Percentiles rank a stretch among this genome's conserved stretches.
Evolutionary conservation across 2,329 filamentous ascomycete species (phyloP).

Genomic region (Stagonosporopsis chrysanthemi): DNA sequence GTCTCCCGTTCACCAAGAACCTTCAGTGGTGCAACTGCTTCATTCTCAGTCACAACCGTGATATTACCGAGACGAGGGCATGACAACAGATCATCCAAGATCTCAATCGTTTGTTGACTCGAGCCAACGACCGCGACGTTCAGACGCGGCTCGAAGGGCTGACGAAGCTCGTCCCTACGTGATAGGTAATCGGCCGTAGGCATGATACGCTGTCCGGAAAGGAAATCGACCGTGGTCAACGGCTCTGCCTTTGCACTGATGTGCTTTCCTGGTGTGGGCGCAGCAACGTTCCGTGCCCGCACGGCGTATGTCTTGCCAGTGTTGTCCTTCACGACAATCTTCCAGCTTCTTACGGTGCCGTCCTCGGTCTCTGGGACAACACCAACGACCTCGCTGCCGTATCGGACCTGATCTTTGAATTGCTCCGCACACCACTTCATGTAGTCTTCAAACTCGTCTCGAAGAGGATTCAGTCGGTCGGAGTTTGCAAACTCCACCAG

Average conservation of each 20-base stretch:
- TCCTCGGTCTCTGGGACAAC: slow-evolving; percentile 36
- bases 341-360: slow-evolving; percentile 37
- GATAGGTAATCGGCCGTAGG: slow-evolving; percentile 42
- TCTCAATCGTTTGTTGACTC: slow-evolving; percentile 36
- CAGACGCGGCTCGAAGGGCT: slow-evolving; percentile 36
- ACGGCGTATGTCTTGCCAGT: slow-evolving; percentile 35
- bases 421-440: slow-evolving; percentile 47
- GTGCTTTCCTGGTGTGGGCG: slow-evolving; percentile 34
- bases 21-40: slow-evolving; percentile 39
- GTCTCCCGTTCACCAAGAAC: slow-evolving; percentile 36
- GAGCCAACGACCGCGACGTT: slow-evolving; percentile 45
- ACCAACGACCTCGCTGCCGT: slow-evolving; percentile 41
- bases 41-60: slow-evolving; percentile 45
- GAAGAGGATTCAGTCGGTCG: slow-evolving; percentile 46
- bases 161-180: slow-evolving; percentile 41
- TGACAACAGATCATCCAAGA: slow-evolving; percentile 44
- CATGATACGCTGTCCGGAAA: slow-evolving; percentile 45
- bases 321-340: slow-evolving; percentile 36
- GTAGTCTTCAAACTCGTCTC: slow-evolving; percentile 51
- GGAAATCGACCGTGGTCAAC: slow-evolving; percentile 39
- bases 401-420: slow-evolving; percentile 43
- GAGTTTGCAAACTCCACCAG: slow-evolving; percentile 49
- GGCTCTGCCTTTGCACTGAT: slow-evolving; percentile 25
- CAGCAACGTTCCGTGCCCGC: slow-evolving; percentile 37
- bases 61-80: slow-evolving; percentile 47